Base-by-base conservation (phyloP, 2,329 filamentous ascomycete species). In the Fusarium incarnatum region DNA sequence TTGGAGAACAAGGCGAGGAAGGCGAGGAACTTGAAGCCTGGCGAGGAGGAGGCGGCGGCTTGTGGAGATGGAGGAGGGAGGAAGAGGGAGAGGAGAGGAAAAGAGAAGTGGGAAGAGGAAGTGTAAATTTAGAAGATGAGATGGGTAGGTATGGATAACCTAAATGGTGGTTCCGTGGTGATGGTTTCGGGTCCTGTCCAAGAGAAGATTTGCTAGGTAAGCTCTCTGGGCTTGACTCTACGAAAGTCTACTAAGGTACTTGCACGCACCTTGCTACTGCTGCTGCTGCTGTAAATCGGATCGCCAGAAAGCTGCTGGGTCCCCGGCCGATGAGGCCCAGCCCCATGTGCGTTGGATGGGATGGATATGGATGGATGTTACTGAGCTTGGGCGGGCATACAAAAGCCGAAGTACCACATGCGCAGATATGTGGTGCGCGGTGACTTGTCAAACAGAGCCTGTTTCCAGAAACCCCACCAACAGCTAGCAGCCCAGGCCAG, bases 151-250 rank as follows among this genome's bases (percentile, higher is more conserved):
- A 60, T 41, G 55, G 37, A 63, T 64, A 66, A 66, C 63, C 63
- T 44, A 67, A 59, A 66, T 37, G 61, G 44, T 64, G 45, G 41
- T 52, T 54, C 41, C 34, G 70, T 76, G 69, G 72, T 77, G 73
- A 74, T 75, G 75, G 67, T 73, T 71, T 73, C 73, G 75, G 49
- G 73, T 75, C 71, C 61, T 67, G 60, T 66, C 47, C 50, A 64
- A 73, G 73, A 74, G 71, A 76, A 76, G 73, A 78, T 78, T 77
- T 76, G 74, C 71, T 71, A 73, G 70, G 72, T 53, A 53, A 53
- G 49, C 49, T 53, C 37, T 53, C 18, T n/a, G 18, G 34, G 34
- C 34, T 37, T 18, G 18, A n/a, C 34, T 37, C 34, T 37, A 37
- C 34, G 18, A 27, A 46, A 30, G n/a, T 60, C 52, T 45, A 22